Evolutionary conservation across 257 asterid species (phyloP).

Genomic region (Jaltomata sinuosa): DNA sequence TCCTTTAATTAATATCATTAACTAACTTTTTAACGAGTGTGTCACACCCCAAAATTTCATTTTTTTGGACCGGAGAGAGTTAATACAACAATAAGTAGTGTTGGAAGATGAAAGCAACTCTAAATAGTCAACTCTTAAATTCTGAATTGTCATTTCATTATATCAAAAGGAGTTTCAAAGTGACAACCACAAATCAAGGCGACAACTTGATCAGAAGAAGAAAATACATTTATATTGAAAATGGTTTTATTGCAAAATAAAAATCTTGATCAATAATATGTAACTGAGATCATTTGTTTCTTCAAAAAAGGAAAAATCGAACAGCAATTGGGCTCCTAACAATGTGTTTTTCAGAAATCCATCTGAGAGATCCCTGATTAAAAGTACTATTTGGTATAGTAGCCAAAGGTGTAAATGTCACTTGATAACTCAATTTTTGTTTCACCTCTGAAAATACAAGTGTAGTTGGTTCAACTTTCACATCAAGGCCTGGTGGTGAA

Average conservation of each 20-base stretch:
- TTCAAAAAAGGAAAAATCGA: background rate
- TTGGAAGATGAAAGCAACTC: background rate
- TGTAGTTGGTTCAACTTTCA: constrained; percentile 8
- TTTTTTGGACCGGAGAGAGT: too few species aligned
- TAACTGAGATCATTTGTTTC: background rate
- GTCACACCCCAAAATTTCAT: too few species aligned
- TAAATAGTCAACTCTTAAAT: too few species aligned
- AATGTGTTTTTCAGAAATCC: constrained; percentile 13
- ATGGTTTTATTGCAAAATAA: background rate
- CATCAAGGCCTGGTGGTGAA: background rate
- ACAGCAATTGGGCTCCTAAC: constrained; percentile 19
- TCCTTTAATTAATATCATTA: too few species aligned
- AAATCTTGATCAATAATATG: background rate
- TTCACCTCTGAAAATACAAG: constrained; percentile 7
- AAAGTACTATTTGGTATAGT: background rate
- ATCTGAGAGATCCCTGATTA: constrained; percentile 17
- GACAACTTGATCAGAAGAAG: too few species aligned
- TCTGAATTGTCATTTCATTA: too few species aligned
- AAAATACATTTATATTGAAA: too few species aligned
- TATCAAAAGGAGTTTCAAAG: too few species aligned
- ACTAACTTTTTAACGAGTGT: too few species aligned
- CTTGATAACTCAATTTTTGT: constrained; percentile 2
- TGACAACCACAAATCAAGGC: too few species aligned
- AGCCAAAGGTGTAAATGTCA: constrained; percentile 7
- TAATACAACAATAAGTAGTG: background rate